These are phyloP conservation scores for Sutorius eximius DNA, from an alignment of 1,284 basidiomycete species.

Conservation along the genomic window DNA sequence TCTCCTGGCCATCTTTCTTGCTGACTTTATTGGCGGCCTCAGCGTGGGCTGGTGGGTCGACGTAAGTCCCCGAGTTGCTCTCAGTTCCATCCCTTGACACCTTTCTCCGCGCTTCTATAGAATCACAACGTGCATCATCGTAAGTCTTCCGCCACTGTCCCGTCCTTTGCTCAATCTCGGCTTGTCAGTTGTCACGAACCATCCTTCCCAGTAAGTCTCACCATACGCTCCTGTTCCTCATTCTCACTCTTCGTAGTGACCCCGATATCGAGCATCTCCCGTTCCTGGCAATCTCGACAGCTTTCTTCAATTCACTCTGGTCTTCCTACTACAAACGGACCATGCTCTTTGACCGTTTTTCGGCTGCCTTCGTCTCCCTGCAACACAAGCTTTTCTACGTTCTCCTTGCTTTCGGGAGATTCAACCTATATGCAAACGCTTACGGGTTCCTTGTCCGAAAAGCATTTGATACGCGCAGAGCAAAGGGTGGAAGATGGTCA, in stretches of 20 bases:
- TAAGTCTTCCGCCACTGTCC: slow-evolving; percentile 40
- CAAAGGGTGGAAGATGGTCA: slow-evolving; percentile 66
- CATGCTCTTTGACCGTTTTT: slow-evolving; percentile 76
- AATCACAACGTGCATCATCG: slow-evolving; percentile 98
- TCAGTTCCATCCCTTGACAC: neutral
- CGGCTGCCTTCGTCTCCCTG: slow-evolving; percentile 66
- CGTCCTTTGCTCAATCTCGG: slow-evolving; percentile 15
- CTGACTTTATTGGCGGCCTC: slow-evolving; percentile 88
- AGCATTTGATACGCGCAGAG: slow-evolving; percentile 58
- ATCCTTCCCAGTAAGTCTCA: slow-evolving; percentile 85
- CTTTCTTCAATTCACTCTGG: slow-evolving; percentile 84
- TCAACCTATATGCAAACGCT: slow-evolving; percentile 93
- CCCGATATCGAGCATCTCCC: slow-evolving; percentile 96
- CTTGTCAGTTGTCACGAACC: slow-evolving; percentile 86
- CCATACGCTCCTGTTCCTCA: neutral
- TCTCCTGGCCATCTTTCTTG: slow-evolving; percentile 77
- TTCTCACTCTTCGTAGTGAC: slow-evolving; percentile 61
- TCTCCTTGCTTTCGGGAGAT: slow-evolving; percentile 88
- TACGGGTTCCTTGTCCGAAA: slow-evolving; percentile 75
- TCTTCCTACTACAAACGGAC: slow-evolving; percentile 94
- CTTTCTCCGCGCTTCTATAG: slow-evolving; percentile 39
- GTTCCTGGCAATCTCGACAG: slow-evolving; percentile 92
- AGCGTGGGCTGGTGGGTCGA: slow-evolving; percentile 98
- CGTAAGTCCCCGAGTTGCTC: slow-evolving; percentile 51
- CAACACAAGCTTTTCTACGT: slow-evolving; percentile 96